These are phyloP conservation scores for Pseudohalonectria lignicola DNA, from an alignment of 2,329 filamentous ascomycete genomes.

Conservation along the genomic window DNA sequence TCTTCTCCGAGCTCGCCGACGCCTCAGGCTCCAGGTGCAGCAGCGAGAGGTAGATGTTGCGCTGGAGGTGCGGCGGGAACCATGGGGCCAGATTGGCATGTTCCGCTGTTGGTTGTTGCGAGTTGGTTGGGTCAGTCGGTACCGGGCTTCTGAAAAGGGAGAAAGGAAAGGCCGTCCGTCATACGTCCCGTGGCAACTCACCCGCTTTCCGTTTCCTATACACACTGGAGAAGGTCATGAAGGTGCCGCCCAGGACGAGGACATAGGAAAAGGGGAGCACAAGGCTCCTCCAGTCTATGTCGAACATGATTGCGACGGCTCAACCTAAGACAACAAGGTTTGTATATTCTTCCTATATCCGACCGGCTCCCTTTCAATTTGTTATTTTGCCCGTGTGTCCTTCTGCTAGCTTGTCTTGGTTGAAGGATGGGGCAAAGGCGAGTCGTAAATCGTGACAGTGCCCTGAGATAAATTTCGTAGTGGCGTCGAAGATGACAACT, in stretches of 20 bases:
- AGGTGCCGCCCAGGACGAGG: slow-evolving; percentile 72
- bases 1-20: slow-evolving; percentile 33
- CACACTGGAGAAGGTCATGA: slow-evolving; percentile 84
- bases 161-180: no score
- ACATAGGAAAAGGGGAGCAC: slow-evolving; percentile 84
- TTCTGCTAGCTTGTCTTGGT: no score
- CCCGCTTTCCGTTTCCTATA: slow-evolving; percentile 87
- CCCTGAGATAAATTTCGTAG: no score
- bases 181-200: no score
- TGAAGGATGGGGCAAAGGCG: no score
- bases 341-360: no score
- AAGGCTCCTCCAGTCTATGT: slow-evolving; percentile 72
- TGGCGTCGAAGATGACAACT: no score
- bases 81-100: slow-evolving; percentile 82
- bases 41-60: slow-evolving; percentile 89
- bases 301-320: slow-evolving; percentile 29
- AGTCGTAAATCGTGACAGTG: no score
- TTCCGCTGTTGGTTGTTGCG: slow-evolving; percentile 45
- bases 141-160: slow-evolving; percentile 1
- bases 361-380: no score
- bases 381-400: no score
- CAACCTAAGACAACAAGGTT: no score
- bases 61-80: slow-evolving; percentile 84
- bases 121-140: neutral
- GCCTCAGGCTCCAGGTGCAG: slow-evolving; percentile 62